phyloP scores from a whole-genome alignment of 192 early-diverging fungal genomes.

The Chytriomyces hyalinus region DNA sequence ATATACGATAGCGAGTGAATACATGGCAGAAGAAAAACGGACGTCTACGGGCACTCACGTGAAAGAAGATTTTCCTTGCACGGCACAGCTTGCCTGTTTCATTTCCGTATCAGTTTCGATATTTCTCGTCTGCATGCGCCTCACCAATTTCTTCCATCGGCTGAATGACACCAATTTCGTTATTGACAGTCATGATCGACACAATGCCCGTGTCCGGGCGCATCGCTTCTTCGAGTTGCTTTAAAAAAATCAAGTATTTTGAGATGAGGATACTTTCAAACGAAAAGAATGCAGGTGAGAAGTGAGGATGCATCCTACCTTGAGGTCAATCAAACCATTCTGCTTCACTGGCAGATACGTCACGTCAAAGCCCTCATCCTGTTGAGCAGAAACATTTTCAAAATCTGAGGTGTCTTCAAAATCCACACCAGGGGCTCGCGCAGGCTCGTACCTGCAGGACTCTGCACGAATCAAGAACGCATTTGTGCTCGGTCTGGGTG shows the following conservation, averaged over 20 bases:
- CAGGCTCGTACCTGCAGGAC: constrained; percentile 64
- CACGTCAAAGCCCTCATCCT: constrained; percentile 92
- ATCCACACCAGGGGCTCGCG: background rate
- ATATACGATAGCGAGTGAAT: constrained; percentile 17
- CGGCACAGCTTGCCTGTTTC: constrained; percentile 72
- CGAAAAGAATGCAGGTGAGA: background rate
- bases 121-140: background rate
- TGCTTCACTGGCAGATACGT: constrained; percentile 88
- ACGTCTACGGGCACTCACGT: constrained; percentile 40
- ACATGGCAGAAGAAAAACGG: background rate
- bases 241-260: constrained; percentile 9
- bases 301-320: constrained; percentile 40
- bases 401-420: background rate
- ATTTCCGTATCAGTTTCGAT: too few species aligned
- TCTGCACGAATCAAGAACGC: constrained; percentile 95
- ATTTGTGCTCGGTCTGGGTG: constrained; percentile 98
- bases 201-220: constrained; percentile 89
- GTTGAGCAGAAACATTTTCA: background rate
- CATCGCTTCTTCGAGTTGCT: constrained; percentile 78
- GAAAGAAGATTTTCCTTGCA: constrained; percentile 89
- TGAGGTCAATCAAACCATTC: constrained; percentile 84
- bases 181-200: constrained; percentile 97
- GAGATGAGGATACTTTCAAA: background rate
- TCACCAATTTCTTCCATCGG: constrained; percentile 84
- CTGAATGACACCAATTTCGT: constrained; percentile 98